These are phyloP conservation scores for Tetrahymena borealis DNA, from an alignment of 73 alveolate species.

Conservation along the genomic window DNA sequence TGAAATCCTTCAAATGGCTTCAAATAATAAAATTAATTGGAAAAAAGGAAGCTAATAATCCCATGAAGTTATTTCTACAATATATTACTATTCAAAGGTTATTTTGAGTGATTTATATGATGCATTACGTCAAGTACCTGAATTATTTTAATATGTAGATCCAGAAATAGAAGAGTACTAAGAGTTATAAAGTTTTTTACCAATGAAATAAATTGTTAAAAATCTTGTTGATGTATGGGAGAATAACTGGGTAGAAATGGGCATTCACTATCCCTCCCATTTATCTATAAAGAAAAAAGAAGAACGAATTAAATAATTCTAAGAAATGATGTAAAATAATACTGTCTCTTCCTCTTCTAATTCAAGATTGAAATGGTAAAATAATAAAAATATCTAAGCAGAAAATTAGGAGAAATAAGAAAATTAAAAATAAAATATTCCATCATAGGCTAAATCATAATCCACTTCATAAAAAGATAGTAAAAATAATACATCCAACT, in stretches of 20 bases:
- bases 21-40: neutral
- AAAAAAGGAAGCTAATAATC: neutral
- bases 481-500: too few relatives aligned
- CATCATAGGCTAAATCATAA: too few relatives aligned
- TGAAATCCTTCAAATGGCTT: neutral
- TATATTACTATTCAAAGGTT: neutral
- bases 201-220: neutral
- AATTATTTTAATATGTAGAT: neutral
- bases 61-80: neutral
- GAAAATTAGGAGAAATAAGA: too few relatives aligned
- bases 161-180: neutral
- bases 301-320: neutral
- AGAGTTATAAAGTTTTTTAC: neutral
- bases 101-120: neutral
- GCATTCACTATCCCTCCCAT: neutral
- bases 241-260: neutral
- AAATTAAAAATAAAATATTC: too few relatives aligned
- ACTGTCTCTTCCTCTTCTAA: neutral
- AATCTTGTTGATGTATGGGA: neutral
- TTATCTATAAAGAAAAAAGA: neutral
- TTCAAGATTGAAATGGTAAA: neutral
- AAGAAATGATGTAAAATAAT: neutral
- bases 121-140: neutral
- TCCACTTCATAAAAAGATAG: too few relatives aligned
- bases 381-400: neutral